A percentile compares a stretch with the other conserved stretches of the same genome.
Conservation (phyloP, 2,329 filamentous ascomycete species). For the Fusarium sp. region DNA sequence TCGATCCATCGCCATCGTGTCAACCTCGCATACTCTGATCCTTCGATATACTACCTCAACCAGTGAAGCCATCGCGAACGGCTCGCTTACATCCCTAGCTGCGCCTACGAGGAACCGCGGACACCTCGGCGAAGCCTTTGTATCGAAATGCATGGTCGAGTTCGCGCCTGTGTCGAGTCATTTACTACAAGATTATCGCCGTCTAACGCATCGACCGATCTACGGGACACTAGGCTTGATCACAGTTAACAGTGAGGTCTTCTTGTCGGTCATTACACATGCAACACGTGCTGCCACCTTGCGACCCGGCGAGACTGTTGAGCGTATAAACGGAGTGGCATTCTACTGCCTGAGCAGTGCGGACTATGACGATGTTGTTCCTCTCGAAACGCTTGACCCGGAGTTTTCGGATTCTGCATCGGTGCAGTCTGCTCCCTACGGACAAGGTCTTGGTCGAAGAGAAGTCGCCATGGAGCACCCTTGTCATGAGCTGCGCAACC, state of each 20-base stretch:
- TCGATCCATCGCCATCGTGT: conserved; percentile 88
- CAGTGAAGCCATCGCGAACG: conserved; percentile 70
- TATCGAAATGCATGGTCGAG: conserved; percentile 86
- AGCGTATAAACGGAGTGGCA: conserved; percentile 86
- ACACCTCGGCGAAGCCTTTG: conserved; percentile 56
- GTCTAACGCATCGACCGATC: conserved; percentile 78
- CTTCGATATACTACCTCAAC: conserved; percentile 81
- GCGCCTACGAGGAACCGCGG: conserved; percentile 60
- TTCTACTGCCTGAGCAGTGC: conserved; percentile 93
- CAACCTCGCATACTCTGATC: conserved; percentile 82
- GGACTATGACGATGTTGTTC: conserved; percentile 83
- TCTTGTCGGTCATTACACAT: conserved; percentile 88
- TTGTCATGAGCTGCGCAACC: conserved; percentile 89
- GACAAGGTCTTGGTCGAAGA: conserved; percentile 67
- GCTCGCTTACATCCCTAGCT: conserved; percentile 67
- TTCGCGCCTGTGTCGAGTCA: conserved; percentile 75
- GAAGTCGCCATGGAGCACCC: conserved; percentile 86
- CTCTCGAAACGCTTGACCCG: conserved; percentile 64
- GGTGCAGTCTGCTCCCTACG: conserved; percentile 55
- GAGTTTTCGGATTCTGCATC: conserved; percentile 62
- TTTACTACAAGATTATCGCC: conserved; percentile 81
- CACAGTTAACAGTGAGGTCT: conserved; percentile 85
- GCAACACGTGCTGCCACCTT: conserved; percentile 84
- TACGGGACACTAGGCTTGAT: conserved; percentile 92
- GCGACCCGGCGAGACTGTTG: conserved; percentile 87